Evolutionary conservation across 495 filamentous ascomycete genomes (phyloP), one percentile per base, ranked within the genome.

Genomic region (Neurospora sp.): DNA sequence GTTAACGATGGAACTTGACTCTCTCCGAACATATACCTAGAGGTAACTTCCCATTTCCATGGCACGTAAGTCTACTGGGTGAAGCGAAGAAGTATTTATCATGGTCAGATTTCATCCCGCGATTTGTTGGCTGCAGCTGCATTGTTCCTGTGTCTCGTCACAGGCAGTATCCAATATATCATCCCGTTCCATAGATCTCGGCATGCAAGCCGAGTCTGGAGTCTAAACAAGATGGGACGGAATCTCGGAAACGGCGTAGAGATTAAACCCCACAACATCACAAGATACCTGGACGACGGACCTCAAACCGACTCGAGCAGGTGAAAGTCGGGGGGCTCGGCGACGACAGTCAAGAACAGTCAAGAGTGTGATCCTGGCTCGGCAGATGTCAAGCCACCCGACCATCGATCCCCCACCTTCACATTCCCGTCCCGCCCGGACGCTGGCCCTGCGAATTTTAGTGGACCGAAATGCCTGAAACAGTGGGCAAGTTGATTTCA

Each of bases 331-430:
- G 31, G 7, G 31, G 6, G 1, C 40, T 73, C 72, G 39, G 71
- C 72, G 20, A 74, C 14, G 39, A 62, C 42, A 70, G 18, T 62
- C 69, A 71, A 31, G 69, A 12, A 62, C 42, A 70, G 18, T 62
- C 69, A 71, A 31, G 69, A 12, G 44, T 66, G 71, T 71, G 62
- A 76, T 73, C 78, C 76, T 71, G 75, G 78, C 72, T 74, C 76
- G 78, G 76, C 76, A 79, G 77, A 76, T 80, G 73, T 72, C 72
- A 75, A 74, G 71, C 75, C 74, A 74, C 72, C 72, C 72, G 73
- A 75, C 77, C 72, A 41, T 74, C 70, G 39, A 66, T 72, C 49
- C 69, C 60, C 71, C 72, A 39, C 73, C 73, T 72, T 40, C 23
- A 18, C 72, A 69, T 35, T 18, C 73, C 46, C 40, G 71, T 62